Evolutionary conservation across 2,329 filamentous ascomycete genomes (phyloP), one percentile per base, ranked within the genome.

Genomic region (Arthrocladium fulminans): DNA sequence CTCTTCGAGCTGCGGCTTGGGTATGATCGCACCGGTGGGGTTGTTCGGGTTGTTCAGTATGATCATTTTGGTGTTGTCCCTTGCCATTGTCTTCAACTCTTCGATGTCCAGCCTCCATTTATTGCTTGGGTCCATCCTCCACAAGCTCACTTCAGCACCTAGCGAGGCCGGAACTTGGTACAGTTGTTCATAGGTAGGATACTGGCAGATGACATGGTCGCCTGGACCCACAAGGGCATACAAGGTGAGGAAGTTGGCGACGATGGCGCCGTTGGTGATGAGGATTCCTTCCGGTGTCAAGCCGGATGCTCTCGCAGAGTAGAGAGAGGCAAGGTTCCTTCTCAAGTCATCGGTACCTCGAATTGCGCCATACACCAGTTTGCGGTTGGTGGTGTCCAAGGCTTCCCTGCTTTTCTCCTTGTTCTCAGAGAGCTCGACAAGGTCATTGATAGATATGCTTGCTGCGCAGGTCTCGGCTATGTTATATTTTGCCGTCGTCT

Each of bases 101-200:
- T 77, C 71, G 7, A 87, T 63, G 54, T 86, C 74, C 0, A 85
- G 79, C 4, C 83, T 67, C 70, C 83, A 92, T 9, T 75, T 73
- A 39, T 86, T 75, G 19, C 79, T 71, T 27, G 77, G 73, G 43
- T 74, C 75, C 7, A 87, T 73, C 61, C 77, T 79, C 88, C 87
- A 94, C 8, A 90, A 64, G 30, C 81, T 81, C 10, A 94, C 83
- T 51, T 87, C 78, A 1, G 86, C 86, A 0, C 86, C 87, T 3
- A 94, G 67, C 29, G 80, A 83, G 56, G 75, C 73, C 0, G 88
- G 86, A 0, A 94, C 77, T 6, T 79, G 73, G 60, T 90, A 92
- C 1, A 94, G 74, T 59, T 94, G 87, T 63, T 92, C 86, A 59
- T 92, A 94, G 0, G 86, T 90, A 9, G 88, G 88, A 62, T 89